Base-by-base conservation (phyloP, 2,329 filamentous ascomycete species). In the Xylariaceae sp. region DNA sequence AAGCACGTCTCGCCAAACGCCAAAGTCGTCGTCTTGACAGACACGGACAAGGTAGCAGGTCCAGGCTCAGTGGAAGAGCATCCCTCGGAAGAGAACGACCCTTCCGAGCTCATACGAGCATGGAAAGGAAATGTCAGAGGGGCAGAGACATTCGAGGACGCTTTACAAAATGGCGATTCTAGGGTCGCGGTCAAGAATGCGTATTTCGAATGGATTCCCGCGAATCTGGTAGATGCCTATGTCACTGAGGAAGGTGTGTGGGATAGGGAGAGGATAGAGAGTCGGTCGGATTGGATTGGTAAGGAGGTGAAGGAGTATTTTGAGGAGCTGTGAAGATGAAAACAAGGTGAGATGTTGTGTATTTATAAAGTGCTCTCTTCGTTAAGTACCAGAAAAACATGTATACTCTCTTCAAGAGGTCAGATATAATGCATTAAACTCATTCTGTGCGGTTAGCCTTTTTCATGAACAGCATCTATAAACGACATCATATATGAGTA, bases 131-230 rank as follows among this genome's bases (percentile, higher is more conserved):
- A 39, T 13, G 49, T 53, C 31, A 57, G 56, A 24, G 52, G 48
- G 5, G 44, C 39, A 5, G 32, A 44, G n/a, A 21, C 38, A 3
- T 34, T 51, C 17, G 46, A 51, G 26, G 36, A 36, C 4, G 40
- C 41, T 12, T 12, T 48, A 4, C 35, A 17, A 16, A 34, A 34
- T 13, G 14, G 37, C 16, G 19, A 46, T 14, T 40, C 48, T 3
- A 44, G 46, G n/a, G 46, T 70, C 9, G 43, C 49, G 12, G 60
- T 74, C 34, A 64, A 56, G 28, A 75, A 75, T 49, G 52, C 72
- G n/a, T 78, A 76, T 43, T 80, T 81, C 34, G 77, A 82, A 59
- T 81, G 75, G 76, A 64, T 80, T 29, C 66, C 72, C 2, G 53
- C 67, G 0, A 41, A 51, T 7, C 52, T 78, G 29, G 61, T 81